Base-by-base conservation (phyloP, 305 asterid species). In the Ilex paraguariensis region DNA sequence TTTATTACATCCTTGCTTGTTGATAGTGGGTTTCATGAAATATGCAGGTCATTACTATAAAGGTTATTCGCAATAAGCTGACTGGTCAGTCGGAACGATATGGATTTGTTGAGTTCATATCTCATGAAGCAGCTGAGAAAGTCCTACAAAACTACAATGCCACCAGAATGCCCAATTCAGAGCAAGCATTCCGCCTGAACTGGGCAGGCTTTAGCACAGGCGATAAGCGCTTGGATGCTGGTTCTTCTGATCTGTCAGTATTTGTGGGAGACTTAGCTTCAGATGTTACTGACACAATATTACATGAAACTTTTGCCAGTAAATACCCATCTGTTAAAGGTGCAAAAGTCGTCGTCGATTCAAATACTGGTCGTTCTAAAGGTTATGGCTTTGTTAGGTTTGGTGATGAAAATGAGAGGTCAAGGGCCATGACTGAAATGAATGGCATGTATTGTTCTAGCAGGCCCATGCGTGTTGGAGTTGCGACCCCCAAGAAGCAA, bases 381-480 rank as follows among this genome's bases (percentile, higher is more conserved):
- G 96, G 99, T 51, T 93, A 90, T 76, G 99, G 97, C 44, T 93
- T 93, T 82, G 99, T 93, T 62, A 85, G 97, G 78, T 93, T 93
- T 71, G 85, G 84, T 15, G 97, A 93, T 77, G 99, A 90, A 73
- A 86, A 68, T 69, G 96, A 93, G 74, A 87, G 84, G 76, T 66
- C 94, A 49, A 80, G 73, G 57, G 97, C 99, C 66, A 79, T 93
- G 88, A 76, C 85, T 58, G 99, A 93, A 77, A 93, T 93, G 99
- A 87, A 93, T 61, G 99, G 99, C 44, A 88, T 50, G 52, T 82
- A 77, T 72, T 90, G 96, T 79, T 87, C 96, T 51, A 88, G 85
- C 79, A 81, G 97, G 77, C 88, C 95, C 39, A 93, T 93, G 99
- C 80, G 96, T 40, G 65, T 90, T 70, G 85, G 95, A 57, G 91